These are phyloP conservation scores for Colletotrichum shisoi DNA, from an alignment of 2,329 filamentous ascomycete genomes.

Conservation along the genomic window DNA sequence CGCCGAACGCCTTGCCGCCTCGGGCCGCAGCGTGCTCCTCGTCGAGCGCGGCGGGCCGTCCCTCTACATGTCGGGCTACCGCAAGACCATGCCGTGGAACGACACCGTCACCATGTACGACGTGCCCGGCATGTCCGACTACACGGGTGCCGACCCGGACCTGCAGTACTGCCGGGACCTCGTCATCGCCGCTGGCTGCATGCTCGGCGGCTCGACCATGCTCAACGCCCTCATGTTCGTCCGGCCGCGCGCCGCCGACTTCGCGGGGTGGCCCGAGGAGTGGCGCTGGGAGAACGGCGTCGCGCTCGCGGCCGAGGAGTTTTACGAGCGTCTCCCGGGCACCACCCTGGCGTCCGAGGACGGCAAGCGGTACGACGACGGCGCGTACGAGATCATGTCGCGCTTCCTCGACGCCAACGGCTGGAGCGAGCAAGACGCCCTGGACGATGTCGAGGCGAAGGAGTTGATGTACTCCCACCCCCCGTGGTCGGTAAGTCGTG, in stretches of 20 bases:
- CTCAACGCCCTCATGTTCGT: conserved; percentile 45
- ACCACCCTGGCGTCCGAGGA: conserved; percentile 37
- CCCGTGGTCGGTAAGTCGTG: conserved; percentile 34
- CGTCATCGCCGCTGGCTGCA: conserved; percentile 44
- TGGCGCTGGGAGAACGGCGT: conserved; percentile 41
- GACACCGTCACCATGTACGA: conserved; percentile 42
- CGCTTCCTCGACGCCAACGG: conserved; percentile 38
- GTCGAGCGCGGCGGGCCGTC: conserved; percentile 34
- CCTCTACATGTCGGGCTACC: conserved; percentile 38
- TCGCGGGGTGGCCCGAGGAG: conserved; percentile 37
- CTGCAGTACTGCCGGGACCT: conserved; percentile 44
- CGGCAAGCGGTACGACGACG: conserved; percentile 40
- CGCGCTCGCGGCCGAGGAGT: conserved; percentile 36
- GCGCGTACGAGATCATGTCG: conserved; percentile 36
- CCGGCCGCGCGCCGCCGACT: conserved; percentile 37
- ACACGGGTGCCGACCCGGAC: conserved; percentile 24
- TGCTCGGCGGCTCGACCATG: conserved; percentile 47
- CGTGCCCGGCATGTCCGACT: conserved; percentile 40
- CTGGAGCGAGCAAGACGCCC: conserved; percentile 37
- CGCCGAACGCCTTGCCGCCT: conserved; percentile 37
- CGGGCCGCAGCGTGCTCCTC: conserved; percentile 39
- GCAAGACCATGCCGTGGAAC: conserved; percentile 43
- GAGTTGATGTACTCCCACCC: conserved; percentile 39
- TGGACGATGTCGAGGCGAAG: conserved; percentile 39
- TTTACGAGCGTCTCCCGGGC: conserved; percentile 40